Base-by-base conservation (phyloP, 768 basidiomycete species). In the Suillus paluster region DNA sequence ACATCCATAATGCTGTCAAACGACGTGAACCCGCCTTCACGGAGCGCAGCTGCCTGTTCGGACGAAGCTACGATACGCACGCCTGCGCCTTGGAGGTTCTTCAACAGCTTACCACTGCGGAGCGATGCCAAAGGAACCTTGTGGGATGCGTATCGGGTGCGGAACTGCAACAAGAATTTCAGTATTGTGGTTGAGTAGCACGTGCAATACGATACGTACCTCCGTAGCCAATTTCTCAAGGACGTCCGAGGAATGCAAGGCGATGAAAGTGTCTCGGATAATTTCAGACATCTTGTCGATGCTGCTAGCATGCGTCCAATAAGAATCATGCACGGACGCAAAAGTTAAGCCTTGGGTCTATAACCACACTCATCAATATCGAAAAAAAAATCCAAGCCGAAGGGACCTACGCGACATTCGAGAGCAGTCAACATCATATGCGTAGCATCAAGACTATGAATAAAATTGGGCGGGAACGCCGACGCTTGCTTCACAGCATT, bases 391-490 rank as follows among this genome's bases (percentile, higher is more conserved):
- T 33, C 25, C 4, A 44, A 25, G 8, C 38, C 55, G 30, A 17
- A 27, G 59, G 23, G 15, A 77, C 89, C 58, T 75, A 93, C 94
- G 64, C 84, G 79, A 74, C 95, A 97, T 66, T 94, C 90, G 52
- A 97, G 81, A 11, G 97, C 95, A 2, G 96, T 97, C 67, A 98
- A 78, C 86, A 98, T 90, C 95, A 99, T 99, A 78, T 99, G 97
- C 2, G 97, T 97, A 2, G 97, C 97, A 73, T 99, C 97, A 33
- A 99, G 82, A 70, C 92, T 94, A 73, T 99, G 97, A 57, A 99
- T 94, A 70, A 97, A 99, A 79, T 99, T 99, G 53, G 97, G 97
- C 5, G 97, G 97, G 87, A 99, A 99, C 1, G 97, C 97, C 17
- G 94, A 87, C 0, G 95, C 92, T 74, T 99, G 97, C 75, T 97